Base-by-base conservation (phyloP, 2,329 filamentous ascomycete species). In the Xylariaceae sp. region DNA sequence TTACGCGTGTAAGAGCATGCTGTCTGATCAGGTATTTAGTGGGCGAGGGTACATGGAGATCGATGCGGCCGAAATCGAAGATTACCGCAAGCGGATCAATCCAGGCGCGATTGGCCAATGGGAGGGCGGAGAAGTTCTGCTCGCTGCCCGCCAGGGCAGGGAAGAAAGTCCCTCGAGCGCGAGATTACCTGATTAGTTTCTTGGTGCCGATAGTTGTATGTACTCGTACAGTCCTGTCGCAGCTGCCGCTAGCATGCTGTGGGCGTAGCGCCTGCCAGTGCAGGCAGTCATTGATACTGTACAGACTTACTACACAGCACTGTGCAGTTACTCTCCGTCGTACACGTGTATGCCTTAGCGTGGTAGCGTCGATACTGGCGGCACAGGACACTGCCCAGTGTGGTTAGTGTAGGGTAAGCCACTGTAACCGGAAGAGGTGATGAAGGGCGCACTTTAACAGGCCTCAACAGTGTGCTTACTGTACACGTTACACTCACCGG, bases 31-130 rank as follows among this genome's bases (percentile, higher is more conserved):
- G 57, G 62, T 64, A 62, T 57, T 54, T 50, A 56, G 55, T 57
- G 59, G 56, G 30, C 60, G 58, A 47, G 42, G 53, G 57, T 62
- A 64, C 62, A 59, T 64, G 61, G 62, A 56, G 62, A 58, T 47
- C 37, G 55, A 63, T 54, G 55, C 57, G 55, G 57, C 30, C 53
- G 56, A 30, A 48, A 58, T 23, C 30, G 61, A 61, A 59, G 58
- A 64, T 61, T 64, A 64, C 62, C 58, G 59, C 57, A 64, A 64
- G 62, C 62, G 62, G 62, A 64, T 60, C 54, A 30, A 53, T 58
- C 59, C 47, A 34, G 15, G 55, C 54, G 42, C 44, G 23, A 57
- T 61, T 61, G 61, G 30, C 62, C 62, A 64, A 64, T 64, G 11
- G 47, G 30, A 53, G n/a, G n/a, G 30, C 52, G 23, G 39, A 39